Conservation (phyloP, 139 green algal species). For the Picochlorum sp. region DNA sequence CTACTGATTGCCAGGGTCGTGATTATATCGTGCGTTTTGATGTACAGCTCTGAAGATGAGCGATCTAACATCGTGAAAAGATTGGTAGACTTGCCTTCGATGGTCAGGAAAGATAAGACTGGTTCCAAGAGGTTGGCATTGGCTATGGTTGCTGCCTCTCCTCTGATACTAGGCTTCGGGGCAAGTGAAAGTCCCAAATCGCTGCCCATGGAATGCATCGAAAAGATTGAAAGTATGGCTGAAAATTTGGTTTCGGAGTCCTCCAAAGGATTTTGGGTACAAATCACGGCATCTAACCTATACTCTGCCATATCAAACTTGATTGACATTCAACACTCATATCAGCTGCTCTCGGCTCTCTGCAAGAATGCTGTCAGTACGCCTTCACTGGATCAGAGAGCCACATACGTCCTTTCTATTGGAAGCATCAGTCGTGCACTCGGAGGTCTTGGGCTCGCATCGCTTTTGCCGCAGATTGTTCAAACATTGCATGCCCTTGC, state of each 20-base stretch:
- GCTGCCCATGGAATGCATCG: neutral
- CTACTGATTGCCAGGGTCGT: slow-evolving; percentile 51
- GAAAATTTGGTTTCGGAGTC: slow-evolving; percentile 42
- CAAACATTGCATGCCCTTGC: slow-evolving; percentile 53
- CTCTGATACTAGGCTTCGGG: neutral
- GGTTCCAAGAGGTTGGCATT: slow-evolving; percentile 13
- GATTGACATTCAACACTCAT: slow-evolving; percentile 29
- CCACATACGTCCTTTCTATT: slow-evolving; percentile 59
- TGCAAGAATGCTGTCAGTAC: slow-evolving; percentile 25
- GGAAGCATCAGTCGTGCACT: slow-evolving; percentile 55
- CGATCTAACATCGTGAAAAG: neutral
- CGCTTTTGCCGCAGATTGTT: slow-evolving; percentile 24
- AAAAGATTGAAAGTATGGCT: slow-evolving; percentile 25
- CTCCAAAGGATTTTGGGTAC: slow-evolving; percentile 24
- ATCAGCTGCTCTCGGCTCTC: slow-evolving; percentile 18
- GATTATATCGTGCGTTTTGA: neutral
- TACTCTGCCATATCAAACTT: slow-evolving; percentile 48
- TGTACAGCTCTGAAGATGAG: neutral
- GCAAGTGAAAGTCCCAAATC: neutral
- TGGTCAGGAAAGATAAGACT: slow-evolving; percentile 12
- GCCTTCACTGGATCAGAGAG: slow-evolving; percentile 29
- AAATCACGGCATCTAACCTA: slow-evolving; percentile 48
- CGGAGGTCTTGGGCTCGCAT: slow-evolving; percentile 55
- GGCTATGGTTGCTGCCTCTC: slow-evolving; percentile 7
- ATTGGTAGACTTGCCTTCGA: neutral